Base-by-base conservation (phyloP, 345 rosid genomes). In the Linum trigynum region DNA sequence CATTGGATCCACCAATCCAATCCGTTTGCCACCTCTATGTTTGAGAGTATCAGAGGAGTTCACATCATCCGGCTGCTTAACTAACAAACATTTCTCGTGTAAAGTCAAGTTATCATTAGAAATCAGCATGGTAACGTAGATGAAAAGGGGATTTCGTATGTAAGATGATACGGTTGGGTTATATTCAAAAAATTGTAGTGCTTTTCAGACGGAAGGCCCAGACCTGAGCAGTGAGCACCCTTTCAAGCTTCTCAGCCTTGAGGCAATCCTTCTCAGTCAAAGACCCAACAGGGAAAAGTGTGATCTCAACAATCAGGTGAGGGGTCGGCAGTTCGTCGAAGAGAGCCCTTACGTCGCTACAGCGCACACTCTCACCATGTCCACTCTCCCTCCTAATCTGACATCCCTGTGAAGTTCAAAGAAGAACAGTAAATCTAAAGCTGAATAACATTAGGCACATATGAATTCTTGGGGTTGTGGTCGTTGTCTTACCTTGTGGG, bases 241-340 rank as follows among this genome's bases (percentile, higher is more conserved):
- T 91, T 64, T 90, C 98, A 17, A 92, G 83, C 75, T 92, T 90
- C 84, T 89, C 97, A 5, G 98, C 98, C 82, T 90, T 92, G 17
- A 74, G 50, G 66, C 85, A 92, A 75, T 92, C 98, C 57, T 67
- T 86, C 38, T 90, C 90, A 0, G 84, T 69, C 43, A 92, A 88
- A 41, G 96, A 87, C 0, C 98, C 97, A 0, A 88, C 87, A 8
- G 98, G 94, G 72, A 92, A 89, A 45, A 97, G 71, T 8, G 94
- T 89, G 75, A 89, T 87, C 75, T 92, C 97, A 59, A 92, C 83
- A 7, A 82, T 67, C 64, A 92, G 59, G 66, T 92, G 98, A 43
- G 97, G 98, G 3, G 98, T 87, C 0, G 97, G 98, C 59, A 92
- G 88, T 77, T 92, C 98, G 66, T 92, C 98, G 67, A 92, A 92